Evolutionary conservation across 176 grass and related monocot species (phyloP).

Genomic region (Cenchrus purpureus): DNA sequence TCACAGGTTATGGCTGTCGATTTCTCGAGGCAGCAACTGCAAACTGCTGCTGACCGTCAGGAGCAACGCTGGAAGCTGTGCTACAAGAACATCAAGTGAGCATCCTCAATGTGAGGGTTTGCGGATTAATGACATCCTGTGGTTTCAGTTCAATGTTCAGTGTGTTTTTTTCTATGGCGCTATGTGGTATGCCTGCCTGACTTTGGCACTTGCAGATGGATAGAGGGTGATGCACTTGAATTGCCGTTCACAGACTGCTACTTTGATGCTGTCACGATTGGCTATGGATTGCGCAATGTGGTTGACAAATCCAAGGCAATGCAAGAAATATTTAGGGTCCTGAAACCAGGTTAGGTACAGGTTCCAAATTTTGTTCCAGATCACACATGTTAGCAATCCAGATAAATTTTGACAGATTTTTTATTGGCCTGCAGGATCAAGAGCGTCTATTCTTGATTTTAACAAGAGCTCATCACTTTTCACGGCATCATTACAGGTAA

Average conservation of each 20-base stretch:
- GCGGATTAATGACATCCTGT: constrained; percentile 5
- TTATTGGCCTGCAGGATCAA: constrained; percentile 66
- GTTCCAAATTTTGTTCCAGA: not conserved
- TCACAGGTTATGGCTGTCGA: constrained; percentile 85
- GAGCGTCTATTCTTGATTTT: constrained; percentile 87
- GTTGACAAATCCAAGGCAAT: constrained; percentile 75
- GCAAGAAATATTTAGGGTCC: constrained; percentile 71
- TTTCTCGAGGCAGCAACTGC: constrained; percentile 73
- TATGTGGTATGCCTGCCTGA: not conserved
- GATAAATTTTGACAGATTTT: constrained; percentile 34
- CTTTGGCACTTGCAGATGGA: constrained; percentile 62
- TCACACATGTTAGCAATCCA: not conserved
- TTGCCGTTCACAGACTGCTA: constrained; percentile 66
- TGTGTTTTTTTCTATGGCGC: not conserved
- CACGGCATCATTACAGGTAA: constrained; percentile 72
- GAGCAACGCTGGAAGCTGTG: constrained; percentile 82
- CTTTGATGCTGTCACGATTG: constrained; percentile 82
- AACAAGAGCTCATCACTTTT: constrained; percentile 90
- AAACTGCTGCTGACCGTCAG: constrained; percentile 60
- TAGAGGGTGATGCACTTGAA: constrained; percentile 88
- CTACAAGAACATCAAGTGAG: constrained; percentile 94
- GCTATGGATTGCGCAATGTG: constrained; percentile 82
- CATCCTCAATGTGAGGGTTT: constrained; percentile 51
- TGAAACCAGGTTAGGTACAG: constrained; percentile 68
- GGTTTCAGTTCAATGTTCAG: not conserved